Evolutionary conservation across 768 basidiomycete genomes (phyloP).

Genomic region (Baorangia bicolor): DNA sequence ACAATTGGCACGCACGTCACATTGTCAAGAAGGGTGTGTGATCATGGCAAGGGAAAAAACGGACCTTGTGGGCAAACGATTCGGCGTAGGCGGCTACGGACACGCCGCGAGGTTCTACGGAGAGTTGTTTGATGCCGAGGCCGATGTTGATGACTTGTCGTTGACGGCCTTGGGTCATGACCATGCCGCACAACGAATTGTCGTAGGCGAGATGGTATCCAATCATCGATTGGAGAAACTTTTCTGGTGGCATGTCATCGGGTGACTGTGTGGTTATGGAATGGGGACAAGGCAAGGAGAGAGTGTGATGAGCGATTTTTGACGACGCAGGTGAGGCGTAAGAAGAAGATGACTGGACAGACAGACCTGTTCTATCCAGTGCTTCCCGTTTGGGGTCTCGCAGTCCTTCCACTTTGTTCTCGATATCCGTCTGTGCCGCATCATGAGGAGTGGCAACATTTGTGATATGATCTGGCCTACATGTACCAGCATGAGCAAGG

Average conservation of each 20-base stretch:
- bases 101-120: constrained; percentile 58
- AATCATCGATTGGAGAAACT: constrained; percentile 70
- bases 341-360: not conserved
- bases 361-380: constrained; percentile 78
- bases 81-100: constrained; percentile 65
- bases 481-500: not conserved
- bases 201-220: constrained; percentile 74
- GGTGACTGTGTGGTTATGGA: constrained; percentile 37
- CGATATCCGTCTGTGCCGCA: constrained; percentile 79
- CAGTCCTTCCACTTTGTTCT: constrained; percentile 72
- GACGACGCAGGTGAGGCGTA: not conserved
- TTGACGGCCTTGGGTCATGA: constrained; percentile 77
- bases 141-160: constrained; percentile 80
- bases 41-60: constrained; percentile 14
- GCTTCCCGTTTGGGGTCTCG: constrained; percentile 60
- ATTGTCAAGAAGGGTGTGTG: not conserved
- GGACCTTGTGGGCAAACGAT: constrained; percentile 73
- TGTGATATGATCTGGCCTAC: constrained; percentile 69
- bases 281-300: not conserved
- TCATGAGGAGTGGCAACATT: constrained; percentile 81
- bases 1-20: not conserved
- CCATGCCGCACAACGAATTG: constrained; percentile 76
- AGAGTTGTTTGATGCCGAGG: constrained; percentile 70
- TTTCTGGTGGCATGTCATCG: constrained; percentile 62
- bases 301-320: constrained; percentile 1